Percentiles rank a stretch among this genome's conserved stretches.
These are phyloP conservation scores for Seiridium cupressi DNA, from an alignment of 2,329 filamentous ascomycete species.

Conservation along the genomic window DNA sequence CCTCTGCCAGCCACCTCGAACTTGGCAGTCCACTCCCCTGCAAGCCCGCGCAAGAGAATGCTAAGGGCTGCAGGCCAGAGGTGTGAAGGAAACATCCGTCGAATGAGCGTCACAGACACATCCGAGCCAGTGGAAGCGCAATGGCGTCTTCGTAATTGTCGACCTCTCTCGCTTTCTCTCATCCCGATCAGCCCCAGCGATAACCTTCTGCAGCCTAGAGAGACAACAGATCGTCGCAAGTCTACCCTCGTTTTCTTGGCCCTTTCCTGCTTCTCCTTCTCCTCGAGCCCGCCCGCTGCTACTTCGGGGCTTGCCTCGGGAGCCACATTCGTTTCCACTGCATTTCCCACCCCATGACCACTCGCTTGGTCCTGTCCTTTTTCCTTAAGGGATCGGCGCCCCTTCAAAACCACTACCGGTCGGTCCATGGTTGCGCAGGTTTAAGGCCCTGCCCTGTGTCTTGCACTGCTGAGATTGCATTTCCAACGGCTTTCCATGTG, in stretches of 20 bases:
- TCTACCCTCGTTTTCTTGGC: not conserved
- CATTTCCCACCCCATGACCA: not conserved
- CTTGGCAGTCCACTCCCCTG: not conserved
- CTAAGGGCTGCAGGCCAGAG: not conserved
- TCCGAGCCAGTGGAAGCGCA: not conserved
- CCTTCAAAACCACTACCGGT: conserved; percentile 3
- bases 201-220: not conserved
- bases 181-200: not conserved
- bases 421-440: not conserved
- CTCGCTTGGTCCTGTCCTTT: conserved; percentile 6
- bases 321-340: conserved; percentile 9
- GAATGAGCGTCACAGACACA: not conserved
- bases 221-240: not conserved
- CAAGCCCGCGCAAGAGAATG: not conserved
- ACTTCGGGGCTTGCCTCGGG: conserved; percentile 6
- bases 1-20: not conserved
- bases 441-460: not conserved
- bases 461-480: not conserved
- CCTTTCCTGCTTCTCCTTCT: not conserved
- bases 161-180: not conserved
- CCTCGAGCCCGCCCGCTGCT: not conserved
- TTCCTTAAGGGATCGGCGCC: not conserved
- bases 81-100: conserved; percentile 2
- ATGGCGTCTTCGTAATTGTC: not conserved
- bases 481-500: not conserved